A percentile compares a stretch with the other conserved stretches of the same genome.
Evolutionary conservation across 1,139 yeast genomes (phyloP).

Genomic region (Kodamaea sp.): DNA sequence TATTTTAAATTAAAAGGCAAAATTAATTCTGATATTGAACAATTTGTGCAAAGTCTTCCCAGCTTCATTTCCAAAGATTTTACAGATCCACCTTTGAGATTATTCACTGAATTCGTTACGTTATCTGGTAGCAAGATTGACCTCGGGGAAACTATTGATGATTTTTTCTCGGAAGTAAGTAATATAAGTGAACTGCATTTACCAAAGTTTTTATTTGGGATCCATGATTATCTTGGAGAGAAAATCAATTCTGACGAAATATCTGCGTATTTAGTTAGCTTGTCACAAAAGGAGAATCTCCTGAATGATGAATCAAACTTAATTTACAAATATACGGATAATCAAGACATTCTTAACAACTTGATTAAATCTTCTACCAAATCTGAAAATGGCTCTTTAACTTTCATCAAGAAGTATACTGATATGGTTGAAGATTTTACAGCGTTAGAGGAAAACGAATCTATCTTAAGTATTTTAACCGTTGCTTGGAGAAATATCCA

Average conservation of each 20-base stretch:
- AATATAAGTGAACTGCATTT: conserved; percentile 7
- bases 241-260: conserved; percentile 10
- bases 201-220: conserved; percentile 8
- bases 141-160: conserved; percentile 24
- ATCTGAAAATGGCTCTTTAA: conserved; percentile 6
- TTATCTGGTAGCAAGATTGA: conserved; percentile 9
- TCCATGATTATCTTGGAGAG: conserved; percentile 3
- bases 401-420: conserved; percentile 4
- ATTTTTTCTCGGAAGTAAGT: conserved; percentile 28
- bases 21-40: conserved; percentile 2
- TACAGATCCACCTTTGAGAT: conserved; percentile 21
- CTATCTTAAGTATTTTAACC: conserved; percentile 5
- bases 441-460: conserved; percentile 1
- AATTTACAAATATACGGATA: conserved; percentile 27
- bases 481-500: conserved; percentile 12
- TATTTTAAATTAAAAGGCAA: conserved; percentile 5
- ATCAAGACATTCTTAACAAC: conserved; percentile 11
- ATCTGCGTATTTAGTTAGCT: conserved; percentile 8
- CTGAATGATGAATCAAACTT: conserved; percentile 10
- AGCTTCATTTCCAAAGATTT: conserved; percentile 27
- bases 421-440: neutral
- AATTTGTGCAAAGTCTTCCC: conserved; percentile 21
- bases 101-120: conserved; percentile 15
- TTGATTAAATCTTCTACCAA: conserved; percentile 7
- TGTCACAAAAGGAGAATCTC: conserved; percentile 9